Evolutionary conservation across 2,329 filamentous ascomycete species (phyloP).

Genomic region (Aureobasidium musti): DNA sequence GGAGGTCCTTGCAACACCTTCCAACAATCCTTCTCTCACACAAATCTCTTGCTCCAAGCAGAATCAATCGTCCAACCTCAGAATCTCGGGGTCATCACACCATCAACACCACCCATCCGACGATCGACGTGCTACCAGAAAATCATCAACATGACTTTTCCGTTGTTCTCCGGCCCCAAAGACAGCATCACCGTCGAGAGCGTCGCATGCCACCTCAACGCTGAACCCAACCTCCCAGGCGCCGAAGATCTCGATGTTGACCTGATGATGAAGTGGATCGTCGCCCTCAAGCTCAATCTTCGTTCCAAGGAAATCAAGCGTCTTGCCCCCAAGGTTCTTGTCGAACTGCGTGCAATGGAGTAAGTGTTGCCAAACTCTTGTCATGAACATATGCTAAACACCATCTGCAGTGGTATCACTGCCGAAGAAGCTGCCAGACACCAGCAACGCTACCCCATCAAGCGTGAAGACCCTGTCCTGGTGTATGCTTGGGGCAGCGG

Average conservation of each 20-base stretch:
- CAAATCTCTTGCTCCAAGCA: not conserved
- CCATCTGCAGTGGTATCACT: not conserved
- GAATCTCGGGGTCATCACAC: not conserved
- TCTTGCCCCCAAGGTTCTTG: not conserved
- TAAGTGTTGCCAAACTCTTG: not conserved
- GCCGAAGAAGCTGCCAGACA: not conserved
- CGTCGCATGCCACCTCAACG: not conserved
- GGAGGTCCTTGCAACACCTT: not conserved
- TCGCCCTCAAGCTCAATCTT: not conserved
- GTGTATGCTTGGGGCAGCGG: not conserved
- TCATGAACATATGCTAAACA: not conserved
- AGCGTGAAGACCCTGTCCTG: not conserved
- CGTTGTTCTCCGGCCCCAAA: not conserved
- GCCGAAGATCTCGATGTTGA: not conserved
- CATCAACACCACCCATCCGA: not conserved
- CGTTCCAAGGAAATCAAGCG: not conserved
- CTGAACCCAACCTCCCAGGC: not conserved
- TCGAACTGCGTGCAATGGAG: slow-evolving; percentile 1
- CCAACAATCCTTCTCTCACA: not conserved
- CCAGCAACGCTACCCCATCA: not conserved
- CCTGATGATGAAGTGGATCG: not conserved
- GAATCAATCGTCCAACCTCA: not conserved
- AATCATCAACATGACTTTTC: not conserved
- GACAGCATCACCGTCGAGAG: not conserved
- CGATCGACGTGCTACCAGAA: not conserved